Evolutionary conservation across 176 grass and related monocot species (phyloP), one percentile per base, ranked within the genome.

Genomic region (Oryza glaberrima): DNA sequence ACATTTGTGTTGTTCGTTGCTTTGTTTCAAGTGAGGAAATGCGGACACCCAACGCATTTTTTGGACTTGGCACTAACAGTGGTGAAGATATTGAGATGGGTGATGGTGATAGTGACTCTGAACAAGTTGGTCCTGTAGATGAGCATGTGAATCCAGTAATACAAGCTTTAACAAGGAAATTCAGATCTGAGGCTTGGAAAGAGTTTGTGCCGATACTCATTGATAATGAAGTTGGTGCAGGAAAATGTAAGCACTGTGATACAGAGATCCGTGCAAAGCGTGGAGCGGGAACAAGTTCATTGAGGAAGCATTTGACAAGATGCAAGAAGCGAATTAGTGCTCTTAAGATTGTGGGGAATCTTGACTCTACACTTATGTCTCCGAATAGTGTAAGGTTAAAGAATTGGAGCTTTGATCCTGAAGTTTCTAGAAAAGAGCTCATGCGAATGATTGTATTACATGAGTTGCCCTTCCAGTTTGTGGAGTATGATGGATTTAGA

Each of bases 291-390:
- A 70, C 73, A 36, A 77, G 35, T 84, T 77, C 65, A n/a, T 38
- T 88, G 15, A 22, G 54, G 9, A 77, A 19, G 0, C 40, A 75
- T 77, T 12, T 83, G 17, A 34, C 0, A 22, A 22, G 22, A 22
- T 22, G 22, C 22, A 22, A 22, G 22, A 22, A 22, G 22, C 22
- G 22, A 22, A 78, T 3, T 3, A 56, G 5, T 6, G 11, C 34
- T 28, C 67, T 71, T 11, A 41, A 25, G 32, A 54, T 71, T 2
- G 48, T 81, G 11, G 32, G 40, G 22, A 44, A 78, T 10, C 4
- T 85, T 11, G 78, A 61, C 69, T 78, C 34, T 26, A 60, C 36
- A 58, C 56, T 87, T 3, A 76, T 25, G 65, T 82, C 69, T 20
- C 78, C 15, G 25, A 19, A 32, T 48, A 45, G 68, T 45, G 6